These are phyloP conservation scores for Mortierella sp. DNA, from an alignment of 371 early-diverging fungal genomes.

Conservation along the genomic window DNA sequence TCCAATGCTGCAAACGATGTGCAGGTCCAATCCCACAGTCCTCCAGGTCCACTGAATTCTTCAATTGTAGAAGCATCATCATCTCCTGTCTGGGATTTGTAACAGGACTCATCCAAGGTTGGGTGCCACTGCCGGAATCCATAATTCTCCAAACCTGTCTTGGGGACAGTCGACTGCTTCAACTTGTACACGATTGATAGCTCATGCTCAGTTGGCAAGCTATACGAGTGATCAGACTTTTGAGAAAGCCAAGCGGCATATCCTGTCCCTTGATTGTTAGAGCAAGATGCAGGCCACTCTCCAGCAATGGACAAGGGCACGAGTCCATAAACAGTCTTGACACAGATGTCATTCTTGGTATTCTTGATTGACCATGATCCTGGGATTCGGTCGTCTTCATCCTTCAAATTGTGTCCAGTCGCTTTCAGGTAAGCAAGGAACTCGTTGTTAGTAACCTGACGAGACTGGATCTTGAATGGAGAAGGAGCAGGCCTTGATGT, in stretches of 20 bases:
- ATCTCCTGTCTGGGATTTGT: no score
- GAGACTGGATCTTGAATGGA: constrained; percentile 75
- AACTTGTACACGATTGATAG: constrained; percentile 29
- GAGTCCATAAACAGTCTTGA: constrained; percentile 77
- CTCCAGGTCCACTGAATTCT: constrained; percentile 71
- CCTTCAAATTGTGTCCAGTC: neutral
- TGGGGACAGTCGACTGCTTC: constrained; percentile 55
- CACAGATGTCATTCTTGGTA: constrained; percentile 42
- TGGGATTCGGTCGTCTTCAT: constrained; percentile 44
- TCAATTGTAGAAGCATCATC: constrained; percentile 36
- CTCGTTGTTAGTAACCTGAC: constrained; percentile 88
- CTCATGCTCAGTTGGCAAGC: constrained; percentile 42
- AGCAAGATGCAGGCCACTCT: constrained; percentile 84
- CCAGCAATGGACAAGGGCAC: constrained; percentile 64
- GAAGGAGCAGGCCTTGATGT: constrained; percentile 45
- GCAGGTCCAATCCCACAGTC: constrained; percentile 86
- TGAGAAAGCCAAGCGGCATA: constrained; percentile 71
- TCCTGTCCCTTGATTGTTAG: constrained; percentile 73
- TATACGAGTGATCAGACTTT: constrained; percentile 69
- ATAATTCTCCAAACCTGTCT: constrained; percentile 57
- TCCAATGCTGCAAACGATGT: constrained; percentile 66
- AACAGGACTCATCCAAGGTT: constrained; percentile 34
- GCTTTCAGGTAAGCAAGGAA: constrained; percentile 70
- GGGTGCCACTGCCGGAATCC: constrained; percentile 78
- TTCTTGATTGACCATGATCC: constrained; percentile 65